phyloP scores from a whole-genome alignment of 805 yeast species.

The Lachancea kluyveri region DNA sequence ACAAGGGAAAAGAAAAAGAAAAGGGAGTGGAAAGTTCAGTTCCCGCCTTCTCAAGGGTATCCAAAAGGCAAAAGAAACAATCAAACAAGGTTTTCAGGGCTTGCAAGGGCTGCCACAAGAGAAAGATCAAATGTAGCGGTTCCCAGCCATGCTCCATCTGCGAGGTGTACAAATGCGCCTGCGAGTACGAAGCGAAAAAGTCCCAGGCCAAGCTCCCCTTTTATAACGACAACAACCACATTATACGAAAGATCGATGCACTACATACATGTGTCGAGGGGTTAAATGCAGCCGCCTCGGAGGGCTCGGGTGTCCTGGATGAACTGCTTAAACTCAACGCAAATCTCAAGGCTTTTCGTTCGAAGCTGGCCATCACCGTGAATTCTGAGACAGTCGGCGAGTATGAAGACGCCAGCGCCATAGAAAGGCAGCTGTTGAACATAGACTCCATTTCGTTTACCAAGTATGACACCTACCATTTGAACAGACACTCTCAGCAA shows the following conservation, averaged over 20 bases:
- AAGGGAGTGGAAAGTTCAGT: too few species aligned
- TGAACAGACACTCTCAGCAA: too few species aligned
- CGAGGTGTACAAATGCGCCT: slow-evolving; percentile 11
- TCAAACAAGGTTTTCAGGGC: too few species aligned
- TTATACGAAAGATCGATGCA: too few species aligned
- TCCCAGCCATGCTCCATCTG: slow-evolving; percentile 46
- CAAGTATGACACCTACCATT: neutral
- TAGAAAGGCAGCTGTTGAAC: slow-evolving; percentile 4
- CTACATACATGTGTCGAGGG: too few species aligned
- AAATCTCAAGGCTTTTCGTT: slow-evolving; percentile 7
- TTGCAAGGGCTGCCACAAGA: slow-evolving; percentile 49
- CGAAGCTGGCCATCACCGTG: slow-evolving; percentile 7
- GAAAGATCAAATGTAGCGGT: slow-evolving; percentile 55
- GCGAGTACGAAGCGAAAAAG: slow-evolving; percentile 2
- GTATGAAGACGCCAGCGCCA: slow-evolving; percentile 8
- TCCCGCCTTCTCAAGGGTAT: too few species aligned
- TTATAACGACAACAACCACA: neutral
- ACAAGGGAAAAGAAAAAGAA: too few species aligned
- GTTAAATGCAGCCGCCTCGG: neutral
- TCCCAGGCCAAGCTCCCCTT: neutral
- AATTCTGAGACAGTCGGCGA: slow-evolving; percentile 2
- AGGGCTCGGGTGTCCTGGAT: slow-evolving; percentile 2
- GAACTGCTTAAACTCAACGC: slow-evolving; percentile 4
- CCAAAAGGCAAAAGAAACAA: too few species aligned
- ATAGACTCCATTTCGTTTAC: slow-evolving; percentile 6